Base-by-base conservation (phyloP, 805 yeast genomes). In the Starmerella ratchasimensis region DNA sequence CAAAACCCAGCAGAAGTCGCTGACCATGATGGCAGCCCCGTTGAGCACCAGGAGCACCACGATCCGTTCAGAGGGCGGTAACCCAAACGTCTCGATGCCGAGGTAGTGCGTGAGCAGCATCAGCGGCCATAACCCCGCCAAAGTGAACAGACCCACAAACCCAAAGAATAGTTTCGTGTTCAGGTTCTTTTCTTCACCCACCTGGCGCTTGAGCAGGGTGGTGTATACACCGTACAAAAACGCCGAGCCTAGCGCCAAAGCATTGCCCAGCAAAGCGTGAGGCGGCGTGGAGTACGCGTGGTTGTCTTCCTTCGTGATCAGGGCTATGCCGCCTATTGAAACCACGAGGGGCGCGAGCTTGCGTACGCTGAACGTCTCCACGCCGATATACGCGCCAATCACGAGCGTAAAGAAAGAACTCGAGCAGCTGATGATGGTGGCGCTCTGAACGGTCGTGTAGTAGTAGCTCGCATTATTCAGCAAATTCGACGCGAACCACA, bases 1-100 rank as follows among this genome's bases (percentile, higher is more conserved):
- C 45, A 82, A 74, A 24, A 94, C 94, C 98, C 98, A 90, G 52
- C 93, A 75, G 50, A 78, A 84, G 56, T 90, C 98, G 28, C 93
- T 78, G 13, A 86, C 59, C 48, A 90, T 77, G 1, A 95, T 83
- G 29, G 83, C 74, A 25, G 72, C 52, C 41, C 86, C 80, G 56
- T 90, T 90, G 33, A 72, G 44, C 0, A 68, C 35, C 5, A 88
- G 60, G 3, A 84, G 62, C 1, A 58, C 40, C 51, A 74, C 61
- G 3, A 78, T 72, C 27, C 64, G 62, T 0, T 60, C 44, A 1
- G 69, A 58, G 0, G 67, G 63, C 1, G 97, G 97, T 31, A 78
- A 51, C 50, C 72, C 84, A 44, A 90, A 76, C 7, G 56, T 59
- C 57, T 90, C 98, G 39, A 73, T 57, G 1, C 78, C 79, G 1